Base-by-base conservation (phyloP, 2,329 filamentous ascomycete genomes). In the Alternaria ventricosa region DNA sequence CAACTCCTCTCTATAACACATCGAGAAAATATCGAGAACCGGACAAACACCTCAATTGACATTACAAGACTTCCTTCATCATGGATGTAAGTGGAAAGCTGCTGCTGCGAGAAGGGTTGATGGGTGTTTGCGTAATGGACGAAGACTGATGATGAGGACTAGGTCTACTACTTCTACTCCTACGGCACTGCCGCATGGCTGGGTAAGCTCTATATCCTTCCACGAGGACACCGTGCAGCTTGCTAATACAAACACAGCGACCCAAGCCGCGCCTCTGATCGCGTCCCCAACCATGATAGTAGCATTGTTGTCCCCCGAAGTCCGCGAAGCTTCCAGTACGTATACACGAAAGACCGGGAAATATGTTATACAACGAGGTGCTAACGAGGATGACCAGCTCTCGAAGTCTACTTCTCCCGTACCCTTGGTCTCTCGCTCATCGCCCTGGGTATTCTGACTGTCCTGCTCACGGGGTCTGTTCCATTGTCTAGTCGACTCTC, bases 341-440 rank as follows among this genome's bases (percentile, higher is more conserved):
- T 67, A 56, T 12, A 8, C n/a, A 10, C 23, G n/a, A 6, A 18
- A 27, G 0, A 12, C 44, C 33, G 1, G 12, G 18, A 30, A 47
- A 3, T 22, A 15, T 12, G 22, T 5, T 20, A 7, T 1, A 4
- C 9, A 11, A 22, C 33, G 12, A 5, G 18, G 12, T n/a, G 27
- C 44, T 64, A 66, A 67, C 30, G 5, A 15, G 12, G 0, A 7
- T 3, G 45, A 53, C 15, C 68, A 88, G 89, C 81, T 23, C 83
- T 93, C 30, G 91, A 94, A 79, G 81, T 87, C 60, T 95, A 95
- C 84, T 89, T 94, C 77, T 88, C 88, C 55, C 90, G 92, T 45
- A 88, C 86, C 27, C 85, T 93, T 1, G 92, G 90, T 66, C 82
- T 94, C 60, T 82, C 88, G 28, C 85, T 93, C 47, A 82, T 94